A percentile compares a stretch with the other conserved stretches of the same genome.
These are phyloP conservation scores for Apiotrichum gamsii DNA, from an alignment of 1,284 basidiomycete genomes.

Conservation along the genomic window DNA sequence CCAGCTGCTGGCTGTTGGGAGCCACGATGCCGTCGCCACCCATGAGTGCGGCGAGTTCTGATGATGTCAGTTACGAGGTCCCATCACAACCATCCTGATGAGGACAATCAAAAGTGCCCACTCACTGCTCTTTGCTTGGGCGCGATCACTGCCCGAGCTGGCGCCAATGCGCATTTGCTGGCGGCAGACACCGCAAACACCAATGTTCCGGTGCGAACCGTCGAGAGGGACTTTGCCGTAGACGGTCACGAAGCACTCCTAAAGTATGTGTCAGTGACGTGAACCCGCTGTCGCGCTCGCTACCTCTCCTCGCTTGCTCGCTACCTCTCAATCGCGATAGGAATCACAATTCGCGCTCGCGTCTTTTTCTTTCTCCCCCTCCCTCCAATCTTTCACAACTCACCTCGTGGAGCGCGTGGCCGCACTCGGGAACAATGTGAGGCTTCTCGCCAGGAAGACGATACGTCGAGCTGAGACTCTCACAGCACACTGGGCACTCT, in stretches of 20 bases:
- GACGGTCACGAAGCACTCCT: conserved; percentile 93
- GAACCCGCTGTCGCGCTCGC: too few species aligned
- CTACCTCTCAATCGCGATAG: too few species aligned
- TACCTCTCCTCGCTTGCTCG: too few species aligned
- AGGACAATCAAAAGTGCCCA: conserved; percentile 32
- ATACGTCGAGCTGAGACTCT: conserved; percentile 41
- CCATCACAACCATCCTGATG: too few species aligned
- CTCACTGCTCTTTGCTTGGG: conserved; percentile 73
- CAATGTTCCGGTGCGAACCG: conserved; percentile 63
- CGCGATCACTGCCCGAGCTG: conserved; percentile 58
- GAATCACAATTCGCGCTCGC: too few species aligned
- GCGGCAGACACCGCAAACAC: conserved; percentile 93
- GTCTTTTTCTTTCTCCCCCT: too few species aligned
- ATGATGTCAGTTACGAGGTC: too few species aligned
- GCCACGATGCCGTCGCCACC: conserved; percentile 41
- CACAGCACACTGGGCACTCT: conserved; percentile 47
- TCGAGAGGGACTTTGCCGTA: conserved; percentile 80
- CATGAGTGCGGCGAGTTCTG: conserved; percentile 86
- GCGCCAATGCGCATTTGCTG: conserved; percentile 81
- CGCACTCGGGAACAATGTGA: conserved; percentile 91
- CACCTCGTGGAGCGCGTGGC: conserved; percentile 93
- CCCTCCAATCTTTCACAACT: too few species aligned
- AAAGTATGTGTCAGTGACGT: conserved; percentile 10
- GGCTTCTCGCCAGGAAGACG: conserved; percentile 84
- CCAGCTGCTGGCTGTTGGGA: not conserved